These are phyloP conservation scores for Cyclotella cryptica DNA, from an alignment of 108 stramenopile species.

Conservation along the genomic window DNA sequence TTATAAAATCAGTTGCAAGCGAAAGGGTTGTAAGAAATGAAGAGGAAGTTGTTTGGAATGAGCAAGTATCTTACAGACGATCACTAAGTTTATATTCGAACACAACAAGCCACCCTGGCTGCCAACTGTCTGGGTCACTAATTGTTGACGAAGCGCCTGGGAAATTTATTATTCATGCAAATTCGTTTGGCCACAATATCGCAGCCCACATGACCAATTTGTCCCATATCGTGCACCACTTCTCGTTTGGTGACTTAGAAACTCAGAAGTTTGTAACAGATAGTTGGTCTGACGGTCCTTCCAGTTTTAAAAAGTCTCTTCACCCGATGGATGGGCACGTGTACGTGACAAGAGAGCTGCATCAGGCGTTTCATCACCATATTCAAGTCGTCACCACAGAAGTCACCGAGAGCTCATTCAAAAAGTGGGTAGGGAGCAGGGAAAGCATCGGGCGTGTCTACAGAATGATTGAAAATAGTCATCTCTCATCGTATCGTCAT, in stretches of 20 bases:
- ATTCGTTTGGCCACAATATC: slow-evolving; percentile 84
- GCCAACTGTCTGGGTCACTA: slow-evolving; percentile 73
- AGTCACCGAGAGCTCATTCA: slow-evolving; percentile 41
- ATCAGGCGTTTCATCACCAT: slow-evolving; percentile 96
- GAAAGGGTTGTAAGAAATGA: slow-evolving; percentile 52
- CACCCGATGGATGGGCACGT: slow-evolving; percentile 84
- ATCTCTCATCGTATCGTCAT: slow-evolving; percentile 72
- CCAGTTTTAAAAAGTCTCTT: slow-evolving; percentile 57
- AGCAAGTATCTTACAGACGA: slow-evolving; percentile 53
- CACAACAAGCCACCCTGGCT: slow-evolving; percentile 80
- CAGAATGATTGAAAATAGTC: slow-evolving; percentile 74
- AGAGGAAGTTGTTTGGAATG: slow-evolving; percentile 71
- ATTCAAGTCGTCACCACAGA: slow-evolving; percentile 89
- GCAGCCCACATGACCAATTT: slow-evolving; percentile 89
- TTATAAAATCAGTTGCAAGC: slow-evolving; percentile 29
- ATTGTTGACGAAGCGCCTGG: slow-evolving; percentile 93
- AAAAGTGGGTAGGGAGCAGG: slow-evolving; percentile 21
- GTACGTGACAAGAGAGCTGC: slow-evolving; percentile 75
- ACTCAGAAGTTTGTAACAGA: slow-evolving; percentile 23
- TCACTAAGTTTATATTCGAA: slow-evolving; percentile 46
- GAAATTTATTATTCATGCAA: slow-evolving; percentile 93
- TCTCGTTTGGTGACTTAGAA: slow-evolving; percentile 81
- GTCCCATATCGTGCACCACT: slow-evolving; percentile 86
- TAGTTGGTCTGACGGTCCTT: slow-evolving; percentile 25
- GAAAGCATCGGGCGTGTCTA: slow-evolving; percentile 38